A percentile compares a stretch with the other conserved stretches of the same genome.
Conservation (phyloP, 2,329 filamentous ascomycete species). For the Aschersonia sp. region DNA sequence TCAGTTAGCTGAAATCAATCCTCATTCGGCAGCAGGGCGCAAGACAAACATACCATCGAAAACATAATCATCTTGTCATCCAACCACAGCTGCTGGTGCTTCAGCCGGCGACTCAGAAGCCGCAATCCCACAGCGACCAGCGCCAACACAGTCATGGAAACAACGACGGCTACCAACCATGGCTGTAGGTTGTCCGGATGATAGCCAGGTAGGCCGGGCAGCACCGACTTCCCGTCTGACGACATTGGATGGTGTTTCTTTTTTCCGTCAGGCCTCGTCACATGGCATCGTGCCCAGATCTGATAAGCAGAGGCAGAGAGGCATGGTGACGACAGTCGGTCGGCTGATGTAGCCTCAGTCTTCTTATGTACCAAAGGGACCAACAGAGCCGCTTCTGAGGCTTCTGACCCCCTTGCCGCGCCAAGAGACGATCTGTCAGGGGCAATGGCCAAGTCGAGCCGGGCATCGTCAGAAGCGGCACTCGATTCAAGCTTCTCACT, state of each 20-base stretch:
- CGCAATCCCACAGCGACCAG: slow-evolving; percentile 21
- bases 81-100: slow-evolving; percentile 28
- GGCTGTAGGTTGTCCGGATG: slow-evolving; percentile 21
- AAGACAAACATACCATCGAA: slow-evolving; percentile 24
- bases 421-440: background rate
- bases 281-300: background rate
- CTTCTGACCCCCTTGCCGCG: background rate
- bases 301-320: background rate
- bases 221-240: slow-evolving; percentile 4
- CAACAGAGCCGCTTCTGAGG: no score
- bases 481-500: no score
- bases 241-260: background rate
- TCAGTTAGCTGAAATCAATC: background rate
- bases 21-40: background rate
- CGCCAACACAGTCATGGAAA: slow-evolving; percentile 25
- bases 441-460: background rate
- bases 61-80: slow-evolving; percentile 33
- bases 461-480: no score
- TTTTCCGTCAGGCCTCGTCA: background rate
- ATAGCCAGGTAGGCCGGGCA: slow-evolving; percentile 8
- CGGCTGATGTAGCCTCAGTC: no score
- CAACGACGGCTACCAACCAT: slow-evolving; percentile 24
- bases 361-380: no score
- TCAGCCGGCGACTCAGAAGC: slow-evolving; percentile 23
- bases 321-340: background rate